Conservation (phyloP, 169 alveolate species). For the Plasmodium adleri region DNA sequence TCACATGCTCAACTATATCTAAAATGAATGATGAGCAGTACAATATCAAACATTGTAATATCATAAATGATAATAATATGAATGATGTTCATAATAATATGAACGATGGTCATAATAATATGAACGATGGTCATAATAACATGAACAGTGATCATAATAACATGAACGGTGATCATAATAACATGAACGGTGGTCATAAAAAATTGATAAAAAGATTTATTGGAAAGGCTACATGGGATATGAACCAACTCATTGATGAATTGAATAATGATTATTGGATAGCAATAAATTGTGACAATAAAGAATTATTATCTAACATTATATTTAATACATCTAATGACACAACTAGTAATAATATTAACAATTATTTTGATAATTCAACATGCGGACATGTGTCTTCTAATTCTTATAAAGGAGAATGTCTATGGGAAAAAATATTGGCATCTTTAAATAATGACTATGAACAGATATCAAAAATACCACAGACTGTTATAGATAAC, state of each 20-base stretch:
- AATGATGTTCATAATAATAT: too few relatives aligned
- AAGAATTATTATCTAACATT: slow-evolving; percentile 44
- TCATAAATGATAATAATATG: background rate
- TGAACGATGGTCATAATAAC: background rate
- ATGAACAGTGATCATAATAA: background rate
- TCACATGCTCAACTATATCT: too few relatives aligned
- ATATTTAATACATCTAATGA: slow-evolving; percentile 27
- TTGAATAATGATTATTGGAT: slow-evolving; percentile 72
- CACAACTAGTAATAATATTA: background rate
- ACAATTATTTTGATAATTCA: background rate
- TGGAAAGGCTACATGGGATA: slow-evolving; percentile 72
- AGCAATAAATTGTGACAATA: slow-evolving; percentile 52
- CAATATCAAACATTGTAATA: background rate
- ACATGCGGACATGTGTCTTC: background rate
- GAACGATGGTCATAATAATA: background rate
- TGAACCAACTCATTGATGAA: slow-evolving; percentile 54
- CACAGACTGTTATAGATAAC: slow-evolving; percentile 49
- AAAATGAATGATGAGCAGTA: too few relatives aligned
- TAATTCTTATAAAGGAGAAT: slow-evolving; percentile 44
- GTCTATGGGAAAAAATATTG: slow-evolving; percentile 65
- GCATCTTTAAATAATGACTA: slow-evolving; percentile 64
- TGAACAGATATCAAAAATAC: slow-evolving; percentile 49
- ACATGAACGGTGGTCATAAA: background rate
- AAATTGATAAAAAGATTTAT: slow-evolving; percentile 61
- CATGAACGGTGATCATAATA: background rate